phyloP scores from a whole-genome alignment of 1,139 yeast genomes.

The Lodderomyces elongisporus region DNA sequence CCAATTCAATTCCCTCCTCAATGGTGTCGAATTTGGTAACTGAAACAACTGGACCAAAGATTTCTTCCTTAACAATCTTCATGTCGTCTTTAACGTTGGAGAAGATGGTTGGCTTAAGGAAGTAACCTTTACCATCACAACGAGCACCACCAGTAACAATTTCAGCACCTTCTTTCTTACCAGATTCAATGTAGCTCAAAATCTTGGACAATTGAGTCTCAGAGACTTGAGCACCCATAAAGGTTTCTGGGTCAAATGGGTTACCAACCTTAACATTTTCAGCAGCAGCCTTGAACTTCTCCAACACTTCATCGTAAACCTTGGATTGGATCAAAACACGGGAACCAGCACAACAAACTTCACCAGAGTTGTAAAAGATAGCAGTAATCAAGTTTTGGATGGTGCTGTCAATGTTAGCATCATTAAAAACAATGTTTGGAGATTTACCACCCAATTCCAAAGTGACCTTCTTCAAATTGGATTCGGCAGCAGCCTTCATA shows the following conservation, averaged over 20 bases:
- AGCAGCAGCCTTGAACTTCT: constrained; percentile 54
- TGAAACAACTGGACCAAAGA: constrained; percentile 82
- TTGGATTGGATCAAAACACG: constrained; percentile 75
- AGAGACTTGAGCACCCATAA: constrained; percentile 87
- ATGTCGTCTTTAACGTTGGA: constrained; percentile 63
- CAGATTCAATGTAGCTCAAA: constrained; percentile 64
- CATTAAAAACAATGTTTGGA: constrained; percentile 73
- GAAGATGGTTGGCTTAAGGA: constrained; percentile 75
- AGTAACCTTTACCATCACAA: constrained; percentile 65
- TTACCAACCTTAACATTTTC: constrained; percentile 61
- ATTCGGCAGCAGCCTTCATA: constrained; percentile 64
- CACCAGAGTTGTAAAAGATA: constrained; percentile 76
- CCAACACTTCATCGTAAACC: constrained; percentile 62
- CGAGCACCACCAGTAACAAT: constrained; percentile 76
- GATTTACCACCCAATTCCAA: constrained; percentile 87
- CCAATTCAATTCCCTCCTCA: constrained; percentile 65
- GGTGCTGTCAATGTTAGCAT: constrained; percentile 63
- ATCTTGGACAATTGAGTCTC: constrained; percentile 71
- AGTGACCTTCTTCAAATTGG: constrained; percentile 73
- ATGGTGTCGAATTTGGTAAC: constrained; percentile 66
- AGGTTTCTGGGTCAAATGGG: constrained; percentile 66
- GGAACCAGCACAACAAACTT: constrained; percentile 86
- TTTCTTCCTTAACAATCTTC: constrained; percentile 75
- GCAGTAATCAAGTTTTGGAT: constrained; percentile 53
- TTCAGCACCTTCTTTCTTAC: constrained; percentile 71